These are phyloP conservation scores for Rhynchospora tenuis DNA, from an alignment of 176 grass and related monocot genomes.

Conservation along the genomic window DNA sequence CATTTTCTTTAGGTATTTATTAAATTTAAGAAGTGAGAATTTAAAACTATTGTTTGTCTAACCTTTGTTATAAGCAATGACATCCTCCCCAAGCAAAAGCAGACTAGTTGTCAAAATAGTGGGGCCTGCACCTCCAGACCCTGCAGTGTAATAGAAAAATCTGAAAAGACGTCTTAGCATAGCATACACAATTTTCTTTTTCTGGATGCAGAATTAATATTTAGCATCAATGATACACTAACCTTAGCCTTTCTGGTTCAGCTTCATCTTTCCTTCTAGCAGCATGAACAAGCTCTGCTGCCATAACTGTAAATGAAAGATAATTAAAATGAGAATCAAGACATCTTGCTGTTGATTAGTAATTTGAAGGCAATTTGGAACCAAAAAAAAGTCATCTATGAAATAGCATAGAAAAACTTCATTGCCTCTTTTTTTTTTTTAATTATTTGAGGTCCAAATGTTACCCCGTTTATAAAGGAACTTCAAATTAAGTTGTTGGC, in stretches of 20 bases:
- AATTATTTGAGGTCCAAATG: neutral
- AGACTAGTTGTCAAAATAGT: conserved; percentile 92
- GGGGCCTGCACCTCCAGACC: conserved; percentile 81
- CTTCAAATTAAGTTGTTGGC: neutral
- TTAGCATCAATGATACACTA: conserved; percentile 25
- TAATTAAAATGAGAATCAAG: neutral
- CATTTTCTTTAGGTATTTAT: neutral
- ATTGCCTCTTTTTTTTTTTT: neutral
- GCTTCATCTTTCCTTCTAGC: conserved; percentile 53
- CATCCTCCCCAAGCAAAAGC: conserved; percentile 88
- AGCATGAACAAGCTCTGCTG: conserved; percentile 60
- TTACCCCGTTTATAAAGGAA: neutral
- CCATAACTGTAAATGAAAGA: conserved; percentile 54
- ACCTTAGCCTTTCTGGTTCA: conserved; percentile 90
- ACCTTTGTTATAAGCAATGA: conserved; percentile 96
- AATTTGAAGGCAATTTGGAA: neutral
- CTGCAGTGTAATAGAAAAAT: conserved; percentile 97
- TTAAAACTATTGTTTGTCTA: neutral
- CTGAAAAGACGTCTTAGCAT: conserved; percentile 68
- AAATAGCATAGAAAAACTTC: neutral
- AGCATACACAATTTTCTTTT: neutral
- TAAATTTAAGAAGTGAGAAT: conserved; percentile 4
- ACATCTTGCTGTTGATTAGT: neutral
- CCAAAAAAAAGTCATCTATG: neutral
- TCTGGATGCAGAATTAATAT: conserved; percentile 15